These are phyloP conservation scores for Sporothrix euskadiensis DNA, from an alignment of 2,329 filamentous ascomycete genomes.

Conservation along the genomic window DNA sequence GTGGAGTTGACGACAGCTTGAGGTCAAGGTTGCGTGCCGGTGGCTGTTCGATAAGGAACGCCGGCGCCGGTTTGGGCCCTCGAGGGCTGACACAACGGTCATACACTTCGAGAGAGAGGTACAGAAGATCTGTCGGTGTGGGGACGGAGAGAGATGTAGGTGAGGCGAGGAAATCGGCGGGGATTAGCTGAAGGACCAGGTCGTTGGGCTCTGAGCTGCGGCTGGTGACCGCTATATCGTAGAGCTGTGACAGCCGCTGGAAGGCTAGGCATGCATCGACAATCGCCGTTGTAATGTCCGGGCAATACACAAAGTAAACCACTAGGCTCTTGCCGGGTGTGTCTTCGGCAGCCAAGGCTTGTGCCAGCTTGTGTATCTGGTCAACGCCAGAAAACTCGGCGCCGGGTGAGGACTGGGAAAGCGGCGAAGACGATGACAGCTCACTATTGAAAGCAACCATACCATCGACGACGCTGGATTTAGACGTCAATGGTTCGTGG, in stretches of 20 bases:
- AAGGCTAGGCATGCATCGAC: constrained; percentile 74
- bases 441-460: constrained; percentile 50
- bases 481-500: constrained; percentile 54
- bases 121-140: constrained; percentile 58
- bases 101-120: constrained; percentile 72
- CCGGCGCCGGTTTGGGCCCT: constrained; percentile 63
- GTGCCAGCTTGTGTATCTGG: constrained; percentile 52
- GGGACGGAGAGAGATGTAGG: constrained; percentile 63
- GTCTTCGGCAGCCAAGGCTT: constrained; percentile 47
- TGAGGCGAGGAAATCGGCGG: constrained; percentile 66
- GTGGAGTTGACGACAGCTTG: constrained; percentile 66
- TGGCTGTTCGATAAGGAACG: constrained; percentile 70
- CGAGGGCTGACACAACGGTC: constrained; percentile 67
- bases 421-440: neutral
- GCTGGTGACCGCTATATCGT: constrained; percentile 46
- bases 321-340: constrained; percentile 63
- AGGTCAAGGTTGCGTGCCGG: constrained; percentile 74
- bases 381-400: constrained; percentile 50
- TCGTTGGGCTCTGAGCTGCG: constrained; percentile 55
- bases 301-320: constrained; percentile 73
- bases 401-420: constrained; percentile 37
- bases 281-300: constrained; percentile 60
- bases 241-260: constrained; percentile 68
- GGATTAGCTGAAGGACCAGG: constrained; percentile 75
- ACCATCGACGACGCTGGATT: constrained; percentile 49